Base-by-base conservation (phyloP, 2,329 filamentous ascomycete species). In the Fusarium oxysporum region DNA sequence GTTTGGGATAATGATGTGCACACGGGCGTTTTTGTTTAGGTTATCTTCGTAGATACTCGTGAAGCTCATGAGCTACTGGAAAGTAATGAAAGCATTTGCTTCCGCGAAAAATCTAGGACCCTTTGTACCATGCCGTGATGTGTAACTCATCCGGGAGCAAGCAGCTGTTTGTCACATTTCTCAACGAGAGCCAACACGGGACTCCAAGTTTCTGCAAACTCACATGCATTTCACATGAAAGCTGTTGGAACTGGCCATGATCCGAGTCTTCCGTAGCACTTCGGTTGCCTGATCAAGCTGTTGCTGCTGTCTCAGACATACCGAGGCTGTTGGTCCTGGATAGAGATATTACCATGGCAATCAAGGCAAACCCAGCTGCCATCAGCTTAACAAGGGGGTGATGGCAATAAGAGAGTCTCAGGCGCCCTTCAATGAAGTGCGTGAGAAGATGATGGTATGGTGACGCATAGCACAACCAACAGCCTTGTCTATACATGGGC, bases 141-240 rank as follows among this genome's bases (percentile, higher is more conserved):
- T 25, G n/a, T 14, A 35, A 10, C 8, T 35, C 8, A 33, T 10
- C 17, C 23, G 10, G 16, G 28, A 33, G 16, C n/a, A 33, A 25
- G 19, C 2, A 25, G 11, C 12, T 33, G 8, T 0, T 0, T 33
- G 9, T 56, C 30, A 33, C 12, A 5, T 21, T 33, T 45, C n/a
- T 33, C 28, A 45, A 14, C 2, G 5, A 10, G 16, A 13, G 16
- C 28, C 5, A 55, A 32, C 14, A 8, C 6, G 14, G 19, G 28
- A 30, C 11, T 0, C 10, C 0, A 4, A 30, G 6, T 1, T 25
- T 17, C 21, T 50, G 2, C 3, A 48, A 32, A 13, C n/a, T 8
- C 55, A 50, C 55, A 57, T 50, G 41, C 14, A n/a, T 47, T 45
- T 57, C 41, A 58, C 55, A 8, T 50, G 32, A 28, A n/a, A 13